Evolutionary conservation across 1,284 basidiomycete genomes (phyloP).

Genomic region (Cryptococcus sp.): DNA sequence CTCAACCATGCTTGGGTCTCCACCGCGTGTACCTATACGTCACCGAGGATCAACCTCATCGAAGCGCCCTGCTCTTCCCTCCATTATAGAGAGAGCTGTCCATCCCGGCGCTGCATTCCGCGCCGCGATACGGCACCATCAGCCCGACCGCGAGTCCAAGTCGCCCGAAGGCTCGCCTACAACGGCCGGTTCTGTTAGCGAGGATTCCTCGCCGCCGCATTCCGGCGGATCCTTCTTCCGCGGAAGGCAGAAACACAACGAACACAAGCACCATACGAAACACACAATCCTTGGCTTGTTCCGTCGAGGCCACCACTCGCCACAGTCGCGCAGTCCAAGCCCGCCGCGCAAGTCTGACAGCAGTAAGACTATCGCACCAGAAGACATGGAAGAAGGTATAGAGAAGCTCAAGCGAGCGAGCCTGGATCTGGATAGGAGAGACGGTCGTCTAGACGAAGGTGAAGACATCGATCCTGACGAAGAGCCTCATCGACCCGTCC

Average conservation of each 20-base stretch:
- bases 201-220: constrained; percentile 11
- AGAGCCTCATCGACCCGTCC: constrained; percentile 4
- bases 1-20: constrained; percentile 13
- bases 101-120: constrained; percentile 45
- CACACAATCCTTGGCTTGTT: constrained; percentile 44
- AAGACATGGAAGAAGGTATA: constrained; percentile 46
- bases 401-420: constrained; percentile 45
- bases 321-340: constrained; percentile 47
- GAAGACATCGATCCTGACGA: constrained; percentile 6
- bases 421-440: constrained; percentile 37
- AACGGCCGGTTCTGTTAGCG: background rate
- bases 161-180: constrained; percentile 1
- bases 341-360: constrained; percentile 35
- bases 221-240: constrained; percentile 22
- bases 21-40: constrained; percentile 6
- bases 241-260: constrained; percentile 7
- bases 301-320: constrained; percentile 41
- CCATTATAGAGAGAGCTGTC: constrained; percentile 51
- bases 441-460: constrained; percentile 8
- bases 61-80: constrained; percentile 50
- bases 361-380: constrained; percentile 26
- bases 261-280: constrained; percentile 17
- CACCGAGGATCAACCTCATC: constrained; percentile 26
- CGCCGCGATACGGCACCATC: constrained; percentile 33
- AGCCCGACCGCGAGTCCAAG: constrained; percentile 4